Conservation (phyloP, 257 asterid species). For the Solanum arcanum region DNA sequence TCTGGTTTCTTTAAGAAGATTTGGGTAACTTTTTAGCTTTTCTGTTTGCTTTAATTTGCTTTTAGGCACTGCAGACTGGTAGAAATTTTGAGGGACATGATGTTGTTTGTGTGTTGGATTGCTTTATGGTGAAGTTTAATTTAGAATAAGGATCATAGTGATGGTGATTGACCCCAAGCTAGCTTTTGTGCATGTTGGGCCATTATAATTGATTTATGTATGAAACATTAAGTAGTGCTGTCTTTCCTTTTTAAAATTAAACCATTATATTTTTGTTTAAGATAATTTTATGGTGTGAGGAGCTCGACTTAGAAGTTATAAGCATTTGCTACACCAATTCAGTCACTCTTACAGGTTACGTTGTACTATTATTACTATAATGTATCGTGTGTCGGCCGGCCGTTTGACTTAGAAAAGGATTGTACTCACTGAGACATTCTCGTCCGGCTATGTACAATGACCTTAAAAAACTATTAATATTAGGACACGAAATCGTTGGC, state of each 20-base stretch:
- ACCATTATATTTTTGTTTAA: background rate
- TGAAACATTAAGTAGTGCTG: background rate
- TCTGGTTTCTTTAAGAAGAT: constrained; percentile 24
- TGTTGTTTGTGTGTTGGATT: background rate
- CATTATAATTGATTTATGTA: background rate
- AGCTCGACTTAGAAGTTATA: background rate
- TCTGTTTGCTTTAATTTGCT: constrained; percentile 22
- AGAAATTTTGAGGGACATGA: constrained; percentile 4
- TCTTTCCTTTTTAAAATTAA: background rate
- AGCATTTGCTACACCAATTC: fast-evolving
- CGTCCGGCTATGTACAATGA: background rate
- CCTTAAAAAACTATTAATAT: background rate
- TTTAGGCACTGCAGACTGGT: constrained; percentile 5
- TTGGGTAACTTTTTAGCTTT: constrained; percentile 26
- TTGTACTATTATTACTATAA: background rate
- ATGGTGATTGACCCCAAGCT: background rate
- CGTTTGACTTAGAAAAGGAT: background rate
- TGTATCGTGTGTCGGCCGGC: background rate
- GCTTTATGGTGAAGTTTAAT: constrained; percentile 17
- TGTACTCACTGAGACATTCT: background rate
- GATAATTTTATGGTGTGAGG: background rate
- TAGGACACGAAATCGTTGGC: background rate
- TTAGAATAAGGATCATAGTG: background rate
- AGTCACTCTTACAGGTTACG: background rate
- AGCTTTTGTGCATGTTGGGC: background rate